Conservation (phyloP, 345 rosid species). For the Citrus cavaleriei region DNA sequence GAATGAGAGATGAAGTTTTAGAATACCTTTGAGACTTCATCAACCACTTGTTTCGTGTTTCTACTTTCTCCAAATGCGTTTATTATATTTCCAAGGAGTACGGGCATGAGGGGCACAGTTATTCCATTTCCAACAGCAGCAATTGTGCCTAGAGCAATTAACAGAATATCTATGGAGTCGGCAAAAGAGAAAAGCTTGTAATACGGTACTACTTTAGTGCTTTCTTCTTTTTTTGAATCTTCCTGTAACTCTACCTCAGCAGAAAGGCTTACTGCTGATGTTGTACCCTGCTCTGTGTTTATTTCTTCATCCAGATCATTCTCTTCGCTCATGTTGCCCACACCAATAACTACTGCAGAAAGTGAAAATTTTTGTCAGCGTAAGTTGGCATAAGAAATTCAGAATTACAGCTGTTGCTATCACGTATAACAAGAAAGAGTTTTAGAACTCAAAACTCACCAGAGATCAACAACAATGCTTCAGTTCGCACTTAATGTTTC, state of each 20-base stretch:
- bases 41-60: constrained; percentile 5
- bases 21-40: constrained; percentile 36
- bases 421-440: neutral
- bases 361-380: neutral
- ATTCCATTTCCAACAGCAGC: constrained; percentile 34
- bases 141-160: constrained; percentile 33
- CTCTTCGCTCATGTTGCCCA: constrained; percentile 7
- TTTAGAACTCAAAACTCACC: neutral
- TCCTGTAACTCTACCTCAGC: neutral
- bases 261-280: neutral
- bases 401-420: neutral
- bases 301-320: neutral
- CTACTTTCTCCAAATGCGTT: constrained; percentile 35
- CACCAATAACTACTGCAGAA: neutral
- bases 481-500: neutral
- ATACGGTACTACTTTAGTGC: constrained; percentile 22
- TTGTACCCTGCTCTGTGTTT: neutral
- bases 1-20: neutral
- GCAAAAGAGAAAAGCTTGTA: constrained; percentile 41
- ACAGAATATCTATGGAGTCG: constrained; percentile 21
- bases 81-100: constrained; percentile 31
- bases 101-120: constrained; percentile 30
- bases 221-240: constrained; percentile 14
- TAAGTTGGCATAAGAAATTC: neutral
- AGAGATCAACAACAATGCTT: neutral